These are phyloP conservation scores for Ceratocystis papillata DNA, from an alignment of 2,329 filamentous ascomycete species.

Conservation along the genomic window DNA sequence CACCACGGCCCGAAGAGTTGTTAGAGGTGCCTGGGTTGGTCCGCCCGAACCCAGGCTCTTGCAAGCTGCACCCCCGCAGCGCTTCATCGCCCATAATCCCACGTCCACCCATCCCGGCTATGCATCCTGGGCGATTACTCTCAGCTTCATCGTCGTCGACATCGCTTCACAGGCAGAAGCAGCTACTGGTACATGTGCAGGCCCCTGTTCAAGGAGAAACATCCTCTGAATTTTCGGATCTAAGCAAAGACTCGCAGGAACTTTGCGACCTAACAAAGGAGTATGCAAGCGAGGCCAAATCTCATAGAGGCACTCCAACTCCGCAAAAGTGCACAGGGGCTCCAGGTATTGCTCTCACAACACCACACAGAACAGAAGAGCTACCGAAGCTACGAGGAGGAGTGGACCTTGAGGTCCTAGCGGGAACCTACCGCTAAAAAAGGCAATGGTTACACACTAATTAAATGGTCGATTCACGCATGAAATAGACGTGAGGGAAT, in stretches of 20 bases:
- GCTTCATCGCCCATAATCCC: slow-evolving; percentile 18
- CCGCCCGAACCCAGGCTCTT: slow-evolving; percentile 1
- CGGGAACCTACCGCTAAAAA: slow-evolving; percentile 18
- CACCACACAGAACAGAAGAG: neutral
- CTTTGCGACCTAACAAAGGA: slow-evolving; percentile 6
- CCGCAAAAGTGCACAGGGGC: neutral
- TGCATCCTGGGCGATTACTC: slow-evolving; percentile 22
- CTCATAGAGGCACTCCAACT: neutral
- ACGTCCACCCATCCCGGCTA: slow-evolving; percentile 19
- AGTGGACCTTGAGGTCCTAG: slow-evolving; percentile 17
- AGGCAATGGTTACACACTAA: neutral
- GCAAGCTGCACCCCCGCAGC: slow-evolving; percentile 20
- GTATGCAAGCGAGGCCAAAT: neutral
- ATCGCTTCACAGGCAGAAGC: slow-evolving; percentile 5
- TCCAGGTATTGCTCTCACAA: slow-evolving; percentile 5
- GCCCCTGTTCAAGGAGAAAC: neutral
- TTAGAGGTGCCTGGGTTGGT: slow-evolving; percentile 20
- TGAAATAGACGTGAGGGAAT: neutral
- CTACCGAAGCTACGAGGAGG: slow-evolving; percentile 12
- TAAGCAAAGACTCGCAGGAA: neutral
- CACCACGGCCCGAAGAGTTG: slow-evolving; percentile 15
- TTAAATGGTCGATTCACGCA: neutral
- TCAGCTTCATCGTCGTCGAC: slow-evolving; percentile 13
- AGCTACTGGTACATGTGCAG: neutral
- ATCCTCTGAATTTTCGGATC: neutral